These are phyloP conservation scores for Phytophthora cactorum DNA, from an alignment of 352 stramenopile genomes.

Conservation along the genomic window DNA sequence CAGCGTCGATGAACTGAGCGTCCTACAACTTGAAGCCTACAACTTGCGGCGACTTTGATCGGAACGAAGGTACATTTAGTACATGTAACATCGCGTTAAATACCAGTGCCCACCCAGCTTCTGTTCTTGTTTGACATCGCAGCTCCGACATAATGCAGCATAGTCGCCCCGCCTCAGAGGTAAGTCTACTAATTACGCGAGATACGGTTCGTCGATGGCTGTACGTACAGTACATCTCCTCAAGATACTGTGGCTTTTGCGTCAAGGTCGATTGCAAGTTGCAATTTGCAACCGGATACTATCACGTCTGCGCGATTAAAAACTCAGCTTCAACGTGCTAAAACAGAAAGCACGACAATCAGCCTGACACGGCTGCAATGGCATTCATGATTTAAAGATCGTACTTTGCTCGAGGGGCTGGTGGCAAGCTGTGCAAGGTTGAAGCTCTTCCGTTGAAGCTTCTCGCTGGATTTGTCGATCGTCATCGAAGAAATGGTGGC, in stretches of 20 bases:
- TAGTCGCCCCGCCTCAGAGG: slow-evolving; percentile 5
- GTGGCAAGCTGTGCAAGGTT: too few species aligned
- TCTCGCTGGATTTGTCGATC: background rate
- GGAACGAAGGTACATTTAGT: background rate
- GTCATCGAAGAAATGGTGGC: background rate
- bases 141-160: background rate
- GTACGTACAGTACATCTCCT: too few species aligned
- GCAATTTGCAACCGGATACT: background rate
- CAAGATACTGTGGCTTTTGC: background rate
- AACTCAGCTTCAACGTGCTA: background rate
- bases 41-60: too few species aligned
- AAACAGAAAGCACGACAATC: background rate
- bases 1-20: too few species aligned
- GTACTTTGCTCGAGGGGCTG: too few species aligned
- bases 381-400: too few species aligned
- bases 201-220: slow-evolving; percentile 7
- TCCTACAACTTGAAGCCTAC: too few species aligned
- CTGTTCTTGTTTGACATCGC: background rate
- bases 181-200: background rate
- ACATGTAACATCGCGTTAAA: too few species aligned
- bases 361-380: too few species aligned
- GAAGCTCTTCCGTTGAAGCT: slow-evolving; percentile 35
- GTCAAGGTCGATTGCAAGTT: background rate
- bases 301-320: background rate
- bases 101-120: too few species aligned